Evolutionary conservation across 1,284 basidiomycete species (phyloP).

Genomic region (Heliocybe sulcata): DNA sequence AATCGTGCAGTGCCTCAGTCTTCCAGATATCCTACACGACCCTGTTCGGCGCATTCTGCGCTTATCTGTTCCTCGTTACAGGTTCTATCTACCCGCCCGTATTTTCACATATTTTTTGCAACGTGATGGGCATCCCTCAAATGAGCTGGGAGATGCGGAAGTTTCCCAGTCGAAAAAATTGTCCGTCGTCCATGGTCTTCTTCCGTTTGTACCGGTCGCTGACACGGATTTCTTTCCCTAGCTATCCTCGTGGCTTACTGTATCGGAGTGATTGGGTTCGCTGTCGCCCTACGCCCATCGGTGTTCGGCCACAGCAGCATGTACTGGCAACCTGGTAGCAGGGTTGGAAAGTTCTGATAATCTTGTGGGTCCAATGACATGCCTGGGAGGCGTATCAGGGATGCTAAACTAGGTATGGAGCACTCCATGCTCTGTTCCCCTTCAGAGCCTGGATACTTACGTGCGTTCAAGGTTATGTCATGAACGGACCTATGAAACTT

Average conservation of each 20-base stretch:
- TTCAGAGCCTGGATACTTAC: too few species aligned
- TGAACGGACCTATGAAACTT: too few species aligned
- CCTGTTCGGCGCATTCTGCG: conserved; percentile 85
- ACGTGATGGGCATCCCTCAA: conserved; percentile 86
- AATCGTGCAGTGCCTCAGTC: conserved; percentile 33
- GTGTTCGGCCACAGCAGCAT: background rate
- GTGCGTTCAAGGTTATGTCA: too few species aligned
- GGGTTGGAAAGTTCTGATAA: background rate
- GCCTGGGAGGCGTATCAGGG: too few species aligned
- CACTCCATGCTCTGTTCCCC: too few species aligned
- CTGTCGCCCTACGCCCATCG: background rate
- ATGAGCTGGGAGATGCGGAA: conserved; percentile 26
- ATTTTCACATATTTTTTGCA: conserved; percentile 85
- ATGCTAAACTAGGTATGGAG: too few species aligned
- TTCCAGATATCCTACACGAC: conserved; percentile 89
- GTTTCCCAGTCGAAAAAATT: conserved; percentile 12
- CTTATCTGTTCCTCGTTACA: conserved; percentile 82
- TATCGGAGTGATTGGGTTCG: background rate
- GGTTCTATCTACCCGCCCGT: conserved; percentile 59
- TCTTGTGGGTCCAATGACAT: background rate
- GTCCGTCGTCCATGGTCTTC: background rate
- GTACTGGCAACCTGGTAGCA: background rate
- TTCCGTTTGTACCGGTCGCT: background rate
- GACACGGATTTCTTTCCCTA: background rate
- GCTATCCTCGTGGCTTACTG: background rate